These are phyloP conservation scores for Talaromyces thailandensis DNA, from an alignment of 495 filamentous ascomycete species.

Conservation along the genomic window DNA sequence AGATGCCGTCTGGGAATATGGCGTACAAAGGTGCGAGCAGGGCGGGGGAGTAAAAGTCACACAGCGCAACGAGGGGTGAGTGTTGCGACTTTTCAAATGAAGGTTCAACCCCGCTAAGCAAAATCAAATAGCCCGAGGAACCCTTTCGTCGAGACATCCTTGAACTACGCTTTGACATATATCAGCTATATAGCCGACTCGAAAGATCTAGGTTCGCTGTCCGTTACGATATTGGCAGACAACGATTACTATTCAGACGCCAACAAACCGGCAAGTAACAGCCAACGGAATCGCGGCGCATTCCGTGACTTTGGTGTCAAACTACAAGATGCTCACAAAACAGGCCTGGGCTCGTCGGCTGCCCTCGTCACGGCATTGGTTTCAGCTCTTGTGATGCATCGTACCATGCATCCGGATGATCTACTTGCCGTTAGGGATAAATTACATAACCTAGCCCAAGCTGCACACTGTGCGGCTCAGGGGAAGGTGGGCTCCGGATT, in stretches of 20 bases:
- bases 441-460: slow-evolving; percentile 89
- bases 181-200: slow-evolving; percentile 44
- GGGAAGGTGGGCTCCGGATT: slow-evolving; percentile 95
- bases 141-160: slow-evolving; percentile 81
- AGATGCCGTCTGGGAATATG: slow-evolving; percentile 79
- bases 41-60: slow-evolving; percentile 69
- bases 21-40: slow-evolving; percentile 55
- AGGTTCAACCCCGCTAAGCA: no score
- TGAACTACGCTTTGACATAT: slow-evolving; percentile 84
- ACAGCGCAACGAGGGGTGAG: slow-evolving; percentile 68
- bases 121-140: slow-evolving; percentile 44
- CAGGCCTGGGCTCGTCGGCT: slow-evolving; percentile 90
- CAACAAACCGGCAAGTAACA: slow-evolving; percentile 23
- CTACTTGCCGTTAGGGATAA: slow-evolving; percentile 44
- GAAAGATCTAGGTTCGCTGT: slow-evolving; percentile 53
- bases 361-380: slow-evolving; percentile 90
- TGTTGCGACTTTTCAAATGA: not conserved
- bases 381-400: slow-evolving; percentile 62
- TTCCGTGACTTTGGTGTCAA: slow-evolving; percentile 75
- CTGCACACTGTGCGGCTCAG: slow-evolving; percentile 89
- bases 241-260: slow-evolving; percentile 92
- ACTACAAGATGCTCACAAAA: slow-evolving; percentile 80
- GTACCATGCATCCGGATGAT: slow-evolving; percentile 59
- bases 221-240: slow-evolving; percentile 85
- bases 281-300: slow-evolving; percentile 13